phyloP scores from a whole-genome alignment of 2,329 filamentous ascomycete genomes.

The Colletotrichum lentis region DNA sequence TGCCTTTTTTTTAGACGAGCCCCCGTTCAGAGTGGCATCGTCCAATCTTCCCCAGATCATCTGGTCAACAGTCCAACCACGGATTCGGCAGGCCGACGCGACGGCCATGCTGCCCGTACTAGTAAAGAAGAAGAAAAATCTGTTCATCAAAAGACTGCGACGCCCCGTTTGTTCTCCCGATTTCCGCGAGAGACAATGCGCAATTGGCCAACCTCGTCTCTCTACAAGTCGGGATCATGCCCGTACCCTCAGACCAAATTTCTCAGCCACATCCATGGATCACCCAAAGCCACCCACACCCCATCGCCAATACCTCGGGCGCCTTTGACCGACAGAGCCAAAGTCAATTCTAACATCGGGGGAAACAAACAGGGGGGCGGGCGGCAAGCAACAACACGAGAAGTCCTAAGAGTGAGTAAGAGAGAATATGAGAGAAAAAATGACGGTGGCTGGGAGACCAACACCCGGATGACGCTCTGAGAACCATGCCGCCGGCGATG shows the following conservation, averaged over 20 bases:
- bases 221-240: constrained; percentile 33
- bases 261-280: constrained; percentile 37
- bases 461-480: constrained; percentile 25
- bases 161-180: constrained; percentile 30
- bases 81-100: constrained; percentile 13
- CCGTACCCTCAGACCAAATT: constrained; percentile 22
- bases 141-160: not conserved
- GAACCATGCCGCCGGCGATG: constrained; percentile 33
- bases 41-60: constrained; percentile 31
- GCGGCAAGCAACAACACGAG: not conserved
- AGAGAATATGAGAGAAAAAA: constrained; percentile 18
- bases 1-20: constrained; percentile 14
- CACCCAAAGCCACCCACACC: constrained; percentile 31
- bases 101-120: constrained; percentile 1
- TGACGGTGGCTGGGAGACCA: constrained; percentile 35
- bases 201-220: constrained; percentile 34
- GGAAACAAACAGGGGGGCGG: constrained; percentile 1
- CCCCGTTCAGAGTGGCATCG: constrained; percentile 30
- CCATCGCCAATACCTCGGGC: constrained; percentile 21
- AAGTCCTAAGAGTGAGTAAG: too few species aligned
- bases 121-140: not conserved
- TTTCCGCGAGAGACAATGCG: constrained; percentile 22
- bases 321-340: constrained; percentile 9
- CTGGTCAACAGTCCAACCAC: constrained; percentile 16
- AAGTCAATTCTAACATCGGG: constrained; percentile 36